Evolutionary conservation across 257 asterid species (phyloP).

Genomic region (Linaria vulgaris): DNA sequence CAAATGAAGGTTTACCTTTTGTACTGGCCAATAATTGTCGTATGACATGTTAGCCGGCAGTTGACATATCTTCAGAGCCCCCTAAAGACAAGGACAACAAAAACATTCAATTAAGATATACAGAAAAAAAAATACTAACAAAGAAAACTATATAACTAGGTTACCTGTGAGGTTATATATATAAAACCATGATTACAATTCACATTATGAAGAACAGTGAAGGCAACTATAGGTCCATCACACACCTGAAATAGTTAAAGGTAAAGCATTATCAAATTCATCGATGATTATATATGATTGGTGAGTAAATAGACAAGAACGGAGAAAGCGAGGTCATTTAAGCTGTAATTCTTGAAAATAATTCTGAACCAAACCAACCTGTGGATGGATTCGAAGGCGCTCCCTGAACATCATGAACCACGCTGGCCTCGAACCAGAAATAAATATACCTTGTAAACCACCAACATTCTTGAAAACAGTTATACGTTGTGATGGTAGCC

Average conservation of each 20-base stretch:
- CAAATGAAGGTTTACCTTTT: conserved; percentile 50
- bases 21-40: conserved; percentile 96
- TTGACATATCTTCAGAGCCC: conserved; percentile 89
- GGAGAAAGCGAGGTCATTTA: background rate
- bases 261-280: background rate
- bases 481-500: conserved; percentile 57
- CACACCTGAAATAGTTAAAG: conserved; percentile 61
- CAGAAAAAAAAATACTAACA: conserved; percentile 1
- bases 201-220: conserved; percentile 96
- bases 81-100: conserved; percentile 47
- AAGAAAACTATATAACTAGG: conserved; percentile 24
- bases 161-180: conserved; percentile 80
- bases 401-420: conserved; percentile 97
- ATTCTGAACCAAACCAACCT: conserved; percentile 52
- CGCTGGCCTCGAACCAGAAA: conserved; percentile 80
- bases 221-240: conserved; percentile 91
- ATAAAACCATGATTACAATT: conserved; percentile 95
- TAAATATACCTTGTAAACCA: conserved; percentile 84
- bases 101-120: background rate
- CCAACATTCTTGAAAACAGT: conserved; percentile 82
- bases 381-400: conserved; percentile 89
- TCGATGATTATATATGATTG: background rate
- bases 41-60: conserved; percentile 68
- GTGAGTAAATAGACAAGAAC: background rate
- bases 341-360: conserved; percentile 11